Percentiles rank a stretch among this genome's conserved stretches.
phyloP scores from a whole-genome alignment of 805 yeast species.

The Debaryomyces tyrocola region DNA sequence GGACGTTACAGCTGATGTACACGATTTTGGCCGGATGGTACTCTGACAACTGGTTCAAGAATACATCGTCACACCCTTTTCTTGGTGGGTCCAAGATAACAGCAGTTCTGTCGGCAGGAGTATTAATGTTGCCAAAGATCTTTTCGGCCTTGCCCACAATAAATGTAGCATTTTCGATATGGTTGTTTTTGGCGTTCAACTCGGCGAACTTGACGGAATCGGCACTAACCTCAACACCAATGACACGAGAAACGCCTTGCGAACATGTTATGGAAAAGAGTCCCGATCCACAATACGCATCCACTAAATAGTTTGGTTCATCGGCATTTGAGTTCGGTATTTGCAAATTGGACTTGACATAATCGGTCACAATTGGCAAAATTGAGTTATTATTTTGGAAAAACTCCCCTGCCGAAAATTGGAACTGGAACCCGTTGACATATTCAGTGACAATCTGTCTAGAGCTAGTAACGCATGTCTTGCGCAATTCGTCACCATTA shows the following conservation, averaged over 20 bases:
- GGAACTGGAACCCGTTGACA: slow-evolving; percentile 72
- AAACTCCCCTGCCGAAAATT: slow-evolving; percentile 92
- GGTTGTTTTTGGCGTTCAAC: slow-evolving; percentile 73
- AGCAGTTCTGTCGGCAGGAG: slow-evolving; percentile 75
- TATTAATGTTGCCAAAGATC: slow-evolving; percentile 75
- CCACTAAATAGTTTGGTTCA: slow-evolving; percentile 66
- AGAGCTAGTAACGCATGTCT: slow-evolving; percentile 76
- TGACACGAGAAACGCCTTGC: slow-evolving; percentile 73
- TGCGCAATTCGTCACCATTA: slow-evolving; percentile 37
- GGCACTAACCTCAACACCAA: slow-evolving; percentile 93
- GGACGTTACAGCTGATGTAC: slow-evolving; percentile 97
- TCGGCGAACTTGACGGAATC: slow-evolving; percentile 89
- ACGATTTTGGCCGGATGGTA: slow-evolving; percentile 85
- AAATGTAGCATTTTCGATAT: slow-evolving; percentile 75
- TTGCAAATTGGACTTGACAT: slow-evolving; percentile 70
- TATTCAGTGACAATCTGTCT: slow-evolving; percentile 79
- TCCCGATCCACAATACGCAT: slow-evolving; percentile 97
- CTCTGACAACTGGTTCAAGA: slow-evolving; percentile 79
- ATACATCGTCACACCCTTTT: slow-evolving; percentile 91
- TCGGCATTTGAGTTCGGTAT: slow-evolving; percentile 33
- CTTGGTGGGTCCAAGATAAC: slow-evolving; percentile 96
- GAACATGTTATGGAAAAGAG: slow-evolving; percentile 87
- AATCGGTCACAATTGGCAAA: slow-evolving; percentile 75
- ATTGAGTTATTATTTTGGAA: slow-evolving; percentile 95
- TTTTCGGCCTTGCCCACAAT: slow-evolving; percentile 91